Conservation (phyloP, 108 stramenopile genomes). For the Pseudonitzschia delicatissima region DNA sequence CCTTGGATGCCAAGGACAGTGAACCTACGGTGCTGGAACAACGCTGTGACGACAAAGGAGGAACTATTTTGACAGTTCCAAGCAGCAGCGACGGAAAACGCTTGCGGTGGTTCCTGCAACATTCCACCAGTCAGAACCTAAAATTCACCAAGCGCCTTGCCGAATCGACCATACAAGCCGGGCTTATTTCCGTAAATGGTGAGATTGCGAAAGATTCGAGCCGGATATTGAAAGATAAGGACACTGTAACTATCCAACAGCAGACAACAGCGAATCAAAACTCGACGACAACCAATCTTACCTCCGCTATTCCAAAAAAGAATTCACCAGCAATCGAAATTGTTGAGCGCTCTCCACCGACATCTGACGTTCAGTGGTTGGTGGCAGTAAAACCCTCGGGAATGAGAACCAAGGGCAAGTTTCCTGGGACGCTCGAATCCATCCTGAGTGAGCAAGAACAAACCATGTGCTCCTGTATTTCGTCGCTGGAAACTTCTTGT, state of each 20-base stretch:
- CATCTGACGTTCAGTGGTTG: not conserved
- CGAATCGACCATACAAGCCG: constrained; percentile 39
- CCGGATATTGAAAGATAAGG: constrained; percentile 33
- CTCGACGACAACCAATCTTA: not conserved
- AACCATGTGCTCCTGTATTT: constrained; percentile 20
- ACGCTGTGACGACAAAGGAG: too few relatives aligned
- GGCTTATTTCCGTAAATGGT: constrained; percentile 45
- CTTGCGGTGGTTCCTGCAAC: constrained; percentile 49
- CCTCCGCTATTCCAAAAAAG: not conserved
- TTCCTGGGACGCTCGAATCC: constrained; percentile 27
- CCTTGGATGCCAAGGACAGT: too few relatives aligned
- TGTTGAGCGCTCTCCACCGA: constrained; percentile 11
- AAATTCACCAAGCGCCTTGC: constrained; percentile 40
- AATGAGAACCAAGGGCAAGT: constrained; percentile 40
- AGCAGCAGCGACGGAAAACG: constrained; percentile 43
- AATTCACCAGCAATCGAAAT: constrained; percentile 10
- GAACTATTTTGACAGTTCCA: too few relatives aligned
- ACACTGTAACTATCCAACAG: not conserved
- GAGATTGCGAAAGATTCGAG: constrained; percentile 44
- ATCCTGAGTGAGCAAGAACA: constrained; percentile 24
- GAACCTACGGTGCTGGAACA: too few relatives aligned
- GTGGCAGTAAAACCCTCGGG: constrained; percentile 57
- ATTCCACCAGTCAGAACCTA: constrained; percentile 15
- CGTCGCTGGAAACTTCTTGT: constrained; percentile 59
- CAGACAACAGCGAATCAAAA: not conserved